A percentile compares a stretch with the other conserved stretches of the same genome.
Evolutionary conservation across 495 filamentous ascomycete genomes (phyloP).

Genomic region (Penicillium bialowiezense): DNA sequence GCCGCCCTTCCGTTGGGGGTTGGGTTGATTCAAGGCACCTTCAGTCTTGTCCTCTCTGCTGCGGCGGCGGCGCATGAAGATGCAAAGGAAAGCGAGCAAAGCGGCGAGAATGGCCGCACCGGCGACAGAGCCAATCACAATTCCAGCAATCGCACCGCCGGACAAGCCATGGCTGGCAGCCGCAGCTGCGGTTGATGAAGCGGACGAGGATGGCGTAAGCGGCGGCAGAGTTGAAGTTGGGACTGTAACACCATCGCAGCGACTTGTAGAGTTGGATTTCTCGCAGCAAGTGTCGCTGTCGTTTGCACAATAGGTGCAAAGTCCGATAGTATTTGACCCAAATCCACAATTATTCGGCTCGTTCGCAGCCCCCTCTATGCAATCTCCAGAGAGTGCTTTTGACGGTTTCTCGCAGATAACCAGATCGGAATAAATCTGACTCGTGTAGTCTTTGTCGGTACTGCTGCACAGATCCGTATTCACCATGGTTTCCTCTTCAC

Average conservation of each 20-base stretch:
- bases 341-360: conserved; percentile 90
- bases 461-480: conserved; percentile 70
- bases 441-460: conserved; percentile 58
- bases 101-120: conserved; percentile 65
- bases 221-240: conserved; percentile 67
- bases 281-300: conserved; percentile 94
- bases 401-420: conserved; percentile 81
- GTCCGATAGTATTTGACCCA: conserved; percentile 70
- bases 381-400: conserved; percentile 68
- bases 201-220: conserved; percentile 46
- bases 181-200: conserved; percentile 42
- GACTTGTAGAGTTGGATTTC: conserved; percentile 65
- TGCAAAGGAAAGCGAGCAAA: conserved; percentile 58
- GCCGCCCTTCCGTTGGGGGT: conserved; percentile 62
- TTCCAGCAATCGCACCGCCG: conserved; percentile 83
- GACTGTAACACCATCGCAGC: conserved; percentile 70
- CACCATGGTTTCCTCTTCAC: conserved; percentile 79
- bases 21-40: conserved; percentile 80
- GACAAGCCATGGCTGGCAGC: conserved; percentile 56
- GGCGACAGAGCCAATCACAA: conserved; percentile 77
- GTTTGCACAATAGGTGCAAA: conserved; percentile 89
- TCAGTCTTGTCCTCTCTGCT: conserved; percentile 51
- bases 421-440: conserved; percentile 88
- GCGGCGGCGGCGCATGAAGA: conserved; percentile 57
- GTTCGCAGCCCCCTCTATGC: conserved; percentile 73